phyloP scores from a whole-genome alignment of 306 rosid genomes.

The Quercus bicolor region DNA sequence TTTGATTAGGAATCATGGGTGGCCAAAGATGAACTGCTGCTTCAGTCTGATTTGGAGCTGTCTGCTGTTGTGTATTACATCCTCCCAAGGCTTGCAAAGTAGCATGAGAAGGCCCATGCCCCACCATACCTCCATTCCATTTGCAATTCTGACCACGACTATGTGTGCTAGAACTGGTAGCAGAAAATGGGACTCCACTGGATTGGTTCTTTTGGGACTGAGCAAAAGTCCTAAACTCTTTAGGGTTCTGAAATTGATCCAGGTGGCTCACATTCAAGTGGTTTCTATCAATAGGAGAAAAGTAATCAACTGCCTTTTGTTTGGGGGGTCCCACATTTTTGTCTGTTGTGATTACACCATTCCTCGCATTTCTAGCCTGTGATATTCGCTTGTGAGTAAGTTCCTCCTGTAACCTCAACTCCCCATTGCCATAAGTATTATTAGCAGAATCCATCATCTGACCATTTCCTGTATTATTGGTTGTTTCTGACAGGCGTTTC shows the following conservation, averaged over 20 bases:
- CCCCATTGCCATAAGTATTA: constrained; percentile 33
- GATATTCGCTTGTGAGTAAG: constrained; percentile 39
- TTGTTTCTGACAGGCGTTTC: constrained; percentile 30
- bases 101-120: constrained; percentile 43
- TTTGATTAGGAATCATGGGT: constrained; percentile 41
- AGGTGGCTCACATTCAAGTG: constrained; percentile 31
- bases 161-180: constrained; percentile 40
- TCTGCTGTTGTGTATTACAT: constrained; percentile 52
- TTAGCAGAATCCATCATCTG: constrained; percentile 35
- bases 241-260: constrained; percentile 41
- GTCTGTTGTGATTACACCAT: constrained; percentile 28
- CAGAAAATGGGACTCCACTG: constrained; percentile 52
- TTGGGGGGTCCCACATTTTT: constrained; percentile 49
- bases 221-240: constrained; percentile 39
- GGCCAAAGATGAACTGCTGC: constrained; percentile 69
- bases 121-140: constrained; percentile 46
- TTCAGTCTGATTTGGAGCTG: constrained; percentile 45
- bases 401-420: constrained; percentile 38
- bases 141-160: constrained; percentile 48
- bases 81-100: constrained; percentile 47
- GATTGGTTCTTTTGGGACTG: constrained; percentile 61
- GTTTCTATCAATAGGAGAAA: constrained; percentile 39
- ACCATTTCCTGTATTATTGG: constrained; percentile 39
- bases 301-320: constrained; percentile 46
- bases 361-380: constrained; percentile 43